Evolutionary conservation across 305 asterid genomes (phyloP).

Genomic region (Vinca major): DNA sequence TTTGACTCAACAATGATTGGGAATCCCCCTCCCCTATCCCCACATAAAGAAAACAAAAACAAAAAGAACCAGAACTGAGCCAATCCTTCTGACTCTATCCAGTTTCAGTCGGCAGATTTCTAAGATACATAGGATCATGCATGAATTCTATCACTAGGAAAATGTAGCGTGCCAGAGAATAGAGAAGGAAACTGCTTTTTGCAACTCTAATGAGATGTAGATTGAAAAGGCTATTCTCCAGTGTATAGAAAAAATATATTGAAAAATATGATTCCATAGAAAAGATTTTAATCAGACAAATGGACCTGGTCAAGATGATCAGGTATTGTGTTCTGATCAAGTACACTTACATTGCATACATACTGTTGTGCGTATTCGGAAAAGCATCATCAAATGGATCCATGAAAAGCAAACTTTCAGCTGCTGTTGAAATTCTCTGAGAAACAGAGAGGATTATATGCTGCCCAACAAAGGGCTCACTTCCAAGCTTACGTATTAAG

Average conservation of each 20-base stretch:
- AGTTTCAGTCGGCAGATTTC: neutral
- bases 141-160: neutral
- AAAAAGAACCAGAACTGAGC: neutral
- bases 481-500: slow-evolving; percentile 82
- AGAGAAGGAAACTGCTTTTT: neutral
- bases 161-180: neutral
- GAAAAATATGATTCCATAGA: neutral
- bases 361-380: slow-evolving; percentile 55
- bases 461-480: slow-evolving; percentile 67
- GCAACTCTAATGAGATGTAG: neutral
- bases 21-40: neutral
- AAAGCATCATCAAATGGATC: slow-evolving; percentile 79
- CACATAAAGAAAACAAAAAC: neutral
- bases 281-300: neutral
- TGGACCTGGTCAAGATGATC: neutral
- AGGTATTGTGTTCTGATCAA: slow-evolving; percentile 6
- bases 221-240: neutral
- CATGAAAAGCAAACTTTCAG: slow-evolving; percentile 82
- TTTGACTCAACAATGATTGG: neutral
- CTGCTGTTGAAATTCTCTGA: slow-evolving; percentile 62
- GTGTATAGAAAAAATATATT: neutral
- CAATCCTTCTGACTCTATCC: neutral
- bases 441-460: slow-evolving; percentile 65
- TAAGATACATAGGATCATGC: neutral
- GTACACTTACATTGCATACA: slow-evolving; percentile 69